Evolutionary conservation across 2,329 filamentous ascomycete genomes (phyloP).

Genomic region (Curvularia sp.): DNA sequence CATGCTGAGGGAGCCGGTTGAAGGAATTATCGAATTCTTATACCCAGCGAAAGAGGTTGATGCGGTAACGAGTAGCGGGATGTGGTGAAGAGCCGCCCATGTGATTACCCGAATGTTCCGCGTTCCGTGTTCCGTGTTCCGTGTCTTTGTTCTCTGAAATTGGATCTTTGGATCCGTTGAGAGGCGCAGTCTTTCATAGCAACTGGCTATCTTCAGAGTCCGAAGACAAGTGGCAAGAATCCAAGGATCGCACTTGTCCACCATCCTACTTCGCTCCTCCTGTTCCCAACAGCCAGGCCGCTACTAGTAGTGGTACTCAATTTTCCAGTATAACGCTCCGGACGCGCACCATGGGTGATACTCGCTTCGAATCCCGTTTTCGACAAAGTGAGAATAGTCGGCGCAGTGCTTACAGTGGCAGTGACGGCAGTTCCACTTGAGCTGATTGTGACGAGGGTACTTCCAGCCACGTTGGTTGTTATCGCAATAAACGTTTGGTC

Average conservation of each 20-base stretch:
- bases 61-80: not conserved
- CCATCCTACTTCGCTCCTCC: constrained; percentile 8
- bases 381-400: constrained; percentile 27
- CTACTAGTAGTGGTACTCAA: constrained; percentile 19
- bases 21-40: not conserved
- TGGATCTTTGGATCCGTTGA: not conserved
- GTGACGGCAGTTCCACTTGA: constrained; percentile 38
- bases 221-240: constrained; percentile 9
- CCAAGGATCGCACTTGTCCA: constrained; percentile 18
- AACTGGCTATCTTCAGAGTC: not conserved
- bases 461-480: constrained; percentile 31
- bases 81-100: not conserved
- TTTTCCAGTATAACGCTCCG: constrained; percentile 3
- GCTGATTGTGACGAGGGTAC: constrained; percentile 36
- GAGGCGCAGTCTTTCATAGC: not conserved
- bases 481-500: constrained; percentile 33
- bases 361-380: constrained; percentile 33
- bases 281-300: not conserved
- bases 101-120: not conserved
- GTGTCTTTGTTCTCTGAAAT: not conserved
- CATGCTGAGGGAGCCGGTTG: not conserved
- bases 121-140: not conserved
- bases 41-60: not conserved
- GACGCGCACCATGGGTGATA: constrained; percentile 21
- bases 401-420: constrained; percentile 32